Evolutionary conservation across 257 asterid genomes (phyloP), one percentile per base, ranked within the genome.

Genomic region (Petunia secreta): DNA sequence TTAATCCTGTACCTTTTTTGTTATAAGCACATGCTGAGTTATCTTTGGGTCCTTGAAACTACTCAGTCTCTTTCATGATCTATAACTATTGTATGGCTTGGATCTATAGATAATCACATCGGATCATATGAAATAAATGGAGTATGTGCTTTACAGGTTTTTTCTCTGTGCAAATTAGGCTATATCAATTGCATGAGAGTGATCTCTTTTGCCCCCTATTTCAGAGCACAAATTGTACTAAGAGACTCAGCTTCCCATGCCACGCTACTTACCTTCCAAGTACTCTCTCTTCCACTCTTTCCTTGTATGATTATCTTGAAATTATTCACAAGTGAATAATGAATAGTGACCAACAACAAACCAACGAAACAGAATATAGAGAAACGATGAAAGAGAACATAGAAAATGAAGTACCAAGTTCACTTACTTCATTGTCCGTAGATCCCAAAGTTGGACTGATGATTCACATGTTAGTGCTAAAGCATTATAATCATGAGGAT

Each of bases 361-460:
- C 43, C 10, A 6, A 25, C 48, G 25, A 71, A 25, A 71, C 6
- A 38, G 1, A 80, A 71, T 43, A 16, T 50, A 57, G 79, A 68
- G 37, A 38, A 25, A 25, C 10, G 6, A 25, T 71, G 25, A 71
- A 25, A 71, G 4, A 38, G 1, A 80, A 71, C 39, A 16, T 50
- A 57, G 79, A 68, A 16, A 38, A 59, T 68, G n/a, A 44, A 79
- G 78, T 69, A 64, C 44, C 79, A 74, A 75, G 39, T 79, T 34
- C 82, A 88, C 97, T 69, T 91, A 95, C 99, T 87, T 92, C 98
- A 93, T 93, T 16, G 96, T 87, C 84, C 99, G 89, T 79, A 95
- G 90, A 92, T 95, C 99, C 99, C 99, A 92, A 83, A 95, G 85
- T 81, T 93, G 97, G 86, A 95, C 92, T 39, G 98, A 92, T 77